Evolutionary conservation across 352 stramenopile species (phyloP).

Genomic region (Globisporangium middletonii): DNA sequence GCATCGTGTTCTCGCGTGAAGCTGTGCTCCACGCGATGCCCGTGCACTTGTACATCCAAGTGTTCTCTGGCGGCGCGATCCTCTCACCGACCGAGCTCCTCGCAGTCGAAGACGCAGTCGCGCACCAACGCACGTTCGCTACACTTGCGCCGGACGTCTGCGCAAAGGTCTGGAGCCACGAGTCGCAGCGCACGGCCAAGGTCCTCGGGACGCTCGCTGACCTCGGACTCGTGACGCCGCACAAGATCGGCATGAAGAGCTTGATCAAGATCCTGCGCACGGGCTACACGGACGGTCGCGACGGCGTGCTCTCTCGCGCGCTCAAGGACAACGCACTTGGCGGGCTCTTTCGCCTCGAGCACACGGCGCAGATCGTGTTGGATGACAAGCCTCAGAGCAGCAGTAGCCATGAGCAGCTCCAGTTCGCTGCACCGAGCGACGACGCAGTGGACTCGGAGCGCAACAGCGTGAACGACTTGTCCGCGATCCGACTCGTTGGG

Average conservation of each 20-base stretch:
- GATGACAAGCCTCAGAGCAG: constrained; percentile 24
- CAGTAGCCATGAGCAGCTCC: constrained; percentile 1
- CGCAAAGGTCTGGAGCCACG: constrained; percentile 66
- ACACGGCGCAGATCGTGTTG: constrained; percentile 38
- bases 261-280: constrained; percentile 64
- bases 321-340: constrained; percentile 73
- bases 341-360: constrained; percentile 58
- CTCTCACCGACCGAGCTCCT: constrained; percentile 46
- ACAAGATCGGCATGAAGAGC: constrained; percentile 82
- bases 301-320: constrained; percentile 56
- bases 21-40: constrained; percentile 71
- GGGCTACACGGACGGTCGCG: constrained; percentile 59
- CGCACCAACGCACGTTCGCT: constrained; percentile 36
- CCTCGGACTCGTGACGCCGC: constrained; percentile 55
- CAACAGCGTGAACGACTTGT: constrained; percentile 19
- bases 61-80: constrained; percentile 64
- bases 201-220: constrained; percentile 67
- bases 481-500: constrained; percentile 42
- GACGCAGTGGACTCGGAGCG: neutral
- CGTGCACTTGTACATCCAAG: constrained; percentile 72
- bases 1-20: constrained; percentile 73
- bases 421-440: neutral
- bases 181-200: constrained; percentile 64
- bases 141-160: constrained; percentile 33
- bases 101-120: constrained; percentile 48